Base-by-base conservation (phyloP, 176 grass and related monocot species). In the Ensete ventricosum region DNA sequence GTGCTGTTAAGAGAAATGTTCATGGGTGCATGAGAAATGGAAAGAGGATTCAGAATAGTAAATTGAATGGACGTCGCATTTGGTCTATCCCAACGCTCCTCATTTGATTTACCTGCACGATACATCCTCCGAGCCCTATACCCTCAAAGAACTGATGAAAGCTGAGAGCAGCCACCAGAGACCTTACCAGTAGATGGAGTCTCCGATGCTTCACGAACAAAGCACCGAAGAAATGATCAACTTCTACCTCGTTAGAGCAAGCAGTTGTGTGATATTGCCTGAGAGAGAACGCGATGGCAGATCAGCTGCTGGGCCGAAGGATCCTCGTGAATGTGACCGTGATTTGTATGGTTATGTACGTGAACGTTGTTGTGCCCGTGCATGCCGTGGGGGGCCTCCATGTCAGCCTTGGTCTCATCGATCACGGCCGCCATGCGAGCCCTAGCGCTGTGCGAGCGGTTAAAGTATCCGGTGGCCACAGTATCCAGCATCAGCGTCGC, bases 381-480 rank as follows among this genome's bases (percentile, higher is more conserved):
- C 5, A 5, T 2, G 8, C 10, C 50, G 24, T 12, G 3, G 16
- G 5, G 8, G 9, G 3, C 75, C 59, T 53, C 75, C 6, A 10
- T 21, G 20, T 11, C 48, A 17, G 9, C 57, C 9, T n/a, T 1
- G 58, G 5, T 2, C 29, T 53, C 71, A 2, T 54, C 51, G 19
- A 3, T 54, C 51, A 50, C 73, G 11, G 66, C 55, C 50, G 76
- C 64, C 1, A 69, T 24, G 0, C 77, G 69, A 54, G 81, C 26
- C 50, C 70, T 62, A 14, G 54, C 79, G 68, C 48, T 75, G 1
- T 88, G 81, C 71, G 53, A 69, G 24, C 89, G 74, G 76, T 52
- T 80, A 84, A 90, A 90, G 73, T 86, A 96, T 2, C 89, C 78
- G 12, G 92, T 96, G 71, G 92, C 89, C 55, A 88, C 17, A 2